These are phyloP conservation scores for Fusarium newnesense DNA, from an alignment of 2,329 filamentous ascomycete genomes.

Conservation along the genomic window DNA sequence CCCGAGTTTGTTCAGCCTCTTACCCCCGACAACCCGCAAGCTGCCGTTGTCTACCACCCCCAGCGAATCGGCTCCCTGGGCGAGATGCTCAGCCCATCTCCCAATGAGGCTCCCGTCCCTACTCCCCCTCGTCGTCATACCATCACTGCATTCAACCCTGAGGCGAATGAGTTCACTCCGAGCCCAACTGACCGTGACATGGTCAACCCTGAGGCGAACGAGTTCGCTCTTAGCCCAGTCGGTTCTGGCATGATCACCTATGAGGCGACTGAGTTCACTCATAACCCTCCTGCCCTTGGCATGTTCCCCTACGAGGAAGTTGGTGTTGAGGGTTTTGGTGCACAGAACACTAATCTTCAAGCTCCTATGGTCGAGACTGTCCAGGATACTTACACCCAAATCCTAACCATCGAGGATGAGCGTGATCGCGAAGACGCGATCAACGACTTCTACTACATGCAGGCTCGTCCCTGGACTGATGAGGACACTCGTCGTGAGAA, in stretches of 20 bases:
- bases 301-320: not conserved
- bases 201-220: not conserved
- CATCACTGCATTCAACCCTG: not conserved
- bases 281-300: not conserved
- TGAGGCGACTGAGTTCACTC: not conserved
- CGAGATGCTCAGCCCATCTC: not conserved
- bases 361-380: not conserved
- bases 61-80: not conserved
- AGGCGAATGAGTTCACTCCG: not conserved
- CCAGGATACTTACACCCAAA: too few species aligned
- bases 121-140: not conserved
- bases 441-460: not conserved
- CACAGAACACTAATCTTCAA: not conserved
- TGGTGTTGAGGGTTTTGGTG: not conserved
- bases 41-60: not conserved
- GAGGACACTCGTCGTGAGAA: not conserved
- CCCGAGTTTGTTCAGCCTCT: not conserved
- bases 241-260: not conserved
- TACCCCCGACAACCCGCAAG: accelerated
- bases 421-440: not conserved
- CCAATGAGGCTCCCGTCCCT: not conserved
- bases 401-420: not conserved
- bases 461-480: not conserved
- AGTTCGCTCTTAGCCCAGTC: not conserved
- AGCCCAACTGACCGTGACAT: not conserved